A percentile compares a stretch with the other conserved stretches of the same genome.
Conservation (phyloP, 2,329 filamentous ascomycete genomes). For the Blastomyces silverae region DNA sequence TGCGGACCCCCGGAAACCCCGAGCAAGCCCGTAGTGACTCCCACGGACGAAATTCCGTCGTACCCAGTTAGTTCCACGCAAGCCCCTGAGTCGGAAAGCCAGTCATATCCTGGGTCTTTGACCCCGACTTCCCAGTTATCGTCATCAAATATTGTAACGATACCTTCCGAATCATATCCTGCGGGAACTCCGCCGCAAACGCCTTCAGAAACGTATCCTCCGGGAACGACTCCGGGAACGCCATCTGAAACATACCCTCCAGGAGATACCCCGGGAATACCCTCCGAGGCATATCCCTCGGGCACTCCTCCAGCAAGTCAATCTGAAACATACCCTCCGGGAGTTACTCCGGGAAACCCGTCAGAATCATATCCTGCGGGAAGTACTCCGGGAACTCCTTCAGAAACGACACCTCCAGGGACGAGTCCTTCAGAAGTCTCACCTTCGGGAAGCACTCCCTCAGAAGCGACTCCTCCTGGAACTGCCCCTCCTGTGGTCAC, state of each 20-base stretch:
- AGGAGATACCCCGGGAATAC: neutral
- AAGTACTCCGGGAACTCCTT: neutral
- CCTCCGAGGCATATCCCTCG: neutral
- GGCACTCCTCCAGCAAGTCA: neutral
- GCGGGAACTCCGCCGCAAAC: neutral
- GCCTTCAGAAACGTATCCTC: neutral
- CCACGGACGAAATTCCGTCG: neutral
- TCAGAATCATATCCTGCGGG: neutral
- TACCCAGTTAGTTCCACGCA: neutral
- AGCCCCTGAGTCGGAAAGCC: neutral
- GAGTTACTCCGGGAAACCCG: neutral
- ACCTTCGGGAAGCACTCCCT: neutral
- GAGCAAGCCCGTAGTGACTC: neutral
- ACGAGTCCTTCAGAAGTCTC: neutral
- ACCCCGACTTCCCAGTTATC: neutral
- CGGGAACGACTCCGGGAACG: neutral
- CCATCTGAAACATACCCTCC: neutral
- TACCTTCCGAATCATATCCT: neutral
- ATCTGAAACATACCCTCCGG: neutral
- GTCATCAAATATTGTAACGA: neutral
- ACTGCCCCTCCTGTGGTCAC: constrained; percentile 19
- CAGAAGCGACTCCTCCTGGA: neutral
- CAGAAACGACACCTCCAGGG: neutral
- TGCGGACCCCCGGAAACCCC: constrained; percentile 43
- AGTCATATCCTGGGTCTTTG: neutral